Evolutionary conservation across 164 flowering plant species (phyloP), one percentile per base, ranked within the genome.

Genomic region (Platanus orientalis): DNA sequence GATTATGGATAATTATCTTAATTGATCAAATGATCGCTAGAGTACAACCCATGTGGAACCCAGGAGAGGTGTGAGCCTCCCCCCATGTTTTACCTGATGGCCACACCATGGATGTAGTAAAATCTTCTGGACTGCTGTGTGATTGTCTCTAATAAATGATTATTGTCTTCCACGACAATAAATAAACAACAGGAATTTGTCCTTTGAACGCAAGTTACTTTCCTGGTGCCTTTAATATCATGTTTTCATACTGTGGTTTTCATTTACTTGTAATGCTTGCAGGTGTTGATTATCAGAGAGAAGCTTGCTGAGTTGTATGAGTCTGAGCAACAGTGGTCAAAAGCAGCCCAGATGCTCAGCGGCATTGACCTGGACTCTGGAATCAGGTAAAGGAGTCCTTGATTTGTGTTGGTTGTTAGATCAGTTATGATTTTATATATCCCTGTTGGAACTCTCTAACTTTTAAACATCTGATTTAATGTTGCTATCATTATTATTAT

Each of bases 301-400:
- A 94, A 94, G 65, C 96, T 94, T 70, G 97, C 99, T n/a, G 97
- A 88, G 51, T 72, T 94, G 65, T 94, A 91, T 66, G 99, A 94
- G 69, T 89, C 99, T 9, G 99, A 94, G 80, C 83, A 91, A 69
- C 83, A 86, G 53, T 91, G 99, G 97, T 94, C 97, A 65, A 91
- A 84, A 78, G 99, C 99, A 69, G 99, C 99, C 44, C 97, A 88
- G 76, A 94, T 94, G 97, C 97, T 94, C 24, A 94, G 99, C 67
- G 99, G 99, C 61, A 94, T 94, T 71, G 97, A 91, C 77, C 67
- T 94, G 39, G 99, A 94, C 66, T 89, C 97, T 51, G 84, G 83
- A 70, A 91, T 94, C 87, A 91, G 99, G 99, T 91, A 25, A 39
- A 77, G 24, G 53, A 40, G 55, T 23, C 24, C 1, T 63, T 36